Evolutionary conservation across 257 asterid species (phyloP), one percentile per base, ranked within the genome.

Genomic region (Primulina huaijiensis): DNA sequence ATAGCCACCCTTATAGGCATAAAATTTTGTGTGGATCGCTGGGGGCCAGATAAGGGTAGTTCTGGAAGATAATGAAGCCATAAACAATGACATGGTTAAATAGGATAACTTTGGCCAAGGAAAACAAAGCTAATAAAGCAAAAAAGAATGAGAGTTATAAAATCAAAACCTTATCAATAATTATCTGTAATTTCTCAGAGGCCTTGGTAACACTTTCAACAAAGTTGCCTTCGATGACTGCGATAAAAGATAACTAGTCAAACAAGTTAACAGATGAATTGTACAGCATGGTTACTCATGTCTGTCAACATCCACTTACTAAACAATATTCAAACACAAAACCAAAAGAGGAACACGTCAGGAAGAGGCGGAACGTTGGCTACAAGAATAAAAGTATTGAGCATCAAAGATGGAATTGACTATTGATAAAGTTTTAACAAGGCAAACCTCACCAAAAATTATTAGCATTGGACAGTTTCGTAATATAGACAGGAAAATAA

Each of bases 151-250:
- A 33, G 20, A 60, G 64, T 21, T 38, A 25, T 53, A 52, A 60
- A 72, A 76, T 64, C 31, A 62, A 66, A 74, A 93, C 99, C 99
- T 93, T 83, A 64, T 89, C 82, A 57, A 90, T 67, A 53, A 90
- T 65, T 72, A 31, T 56, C 68, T 82, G 89, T 76, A 90, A 71
- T 76, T 77, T 88, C 79, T 80, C 81, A 29, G 95, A 81, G 71
- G 96, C 99, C 80, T 62, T 83, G 60, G 85, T 68, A 57, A 93
- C 86, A 82, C 85, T 82, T 83, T 87, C 96, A 76, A 86, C 79
- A 60, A 92, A 89, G 82, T 17, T 74, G 63, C 99, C 96, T 85
- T 93, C 90, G 64, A 90, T 82, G 72, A 75, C 97, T 93, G 92
- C 82, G 81, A 78, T 35, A 75, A 71, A 72, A 64, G 69, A 74